phyloP scores from a whole-genome alignment of 495 filamentous ascomycete species.

The Paragyromitra xinjiangensis region DNA sequence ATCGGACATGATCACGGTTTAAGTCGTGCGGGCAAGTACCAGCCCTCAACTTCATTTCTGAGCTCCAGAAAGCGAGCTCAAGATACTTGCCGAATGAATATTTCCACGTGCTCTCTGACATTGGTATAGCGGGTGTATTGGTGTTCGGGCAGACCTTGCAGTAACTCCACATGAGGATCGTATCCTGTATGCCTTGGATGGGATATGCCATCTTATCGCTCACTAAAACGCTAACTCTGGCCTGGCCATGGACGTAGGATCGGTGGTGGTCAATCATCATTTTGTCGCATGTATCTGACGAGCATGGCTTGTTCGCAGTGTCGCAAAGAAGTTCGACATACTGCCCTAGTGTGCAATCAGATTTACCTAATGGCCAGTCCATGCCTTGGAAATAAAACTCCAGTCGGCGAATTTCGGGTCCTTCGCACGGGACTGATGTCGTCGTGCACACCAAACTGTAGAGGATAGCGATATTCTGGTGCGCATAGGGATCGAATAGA shows the following conservation, averaged over 20 bases:
- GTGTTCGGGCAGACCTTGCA: conserved; percentile 85
- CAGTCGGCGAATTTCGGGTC: conserved; percentile 83
- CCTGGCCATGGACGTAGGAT: conserved; percentile 96
- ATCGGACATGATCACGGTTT: conserved; percentile 88
- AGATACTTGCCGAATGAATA: conserved; percentile 99
- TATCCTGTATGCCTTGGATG: conserved; percentile 74
- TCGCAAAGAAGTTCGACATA: conserved; percentile 93
- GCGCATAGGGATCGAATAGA: conserved; percentile 90
- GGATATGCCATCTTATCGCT: conserved; percentile 74
- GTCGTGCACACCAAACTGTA: conserved; percentile 90
- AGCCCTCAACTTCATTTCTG: conserved; percentile 77
- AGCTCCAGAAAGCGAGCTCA: conserved; percentile 95
- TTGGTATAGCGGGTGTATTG: conserved; percentile 87
- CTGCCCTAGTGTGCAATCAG: conserved; percentile 89
- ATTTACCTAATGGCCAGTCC: conserved; percentile 64
- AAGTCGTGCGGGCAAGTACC: conserved; percentile 93
- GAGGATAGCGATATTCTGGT: conserved; percentile 95
- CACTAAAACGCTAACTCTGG: conserved; percentile 87
- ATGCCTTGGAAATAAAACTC: conserved; percentile 90
- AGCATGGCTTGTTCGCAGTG: conserved; percentile 76
- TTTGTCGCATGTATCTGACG: conserved; percentile 83
- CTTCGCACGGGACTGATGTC: conserved; percentile 89
- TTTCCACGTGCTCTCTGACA: conserved; percentile 97
- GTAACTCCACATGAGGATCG: conserved; percentile 96
- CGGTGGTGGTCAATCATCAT: conserved; percentile 93